These are phyloP conservation scores for Claviceps paspali DNA, from an alignment of 2,329 filamentous ascomycete species.

Conservation along the genomic window DNA sequence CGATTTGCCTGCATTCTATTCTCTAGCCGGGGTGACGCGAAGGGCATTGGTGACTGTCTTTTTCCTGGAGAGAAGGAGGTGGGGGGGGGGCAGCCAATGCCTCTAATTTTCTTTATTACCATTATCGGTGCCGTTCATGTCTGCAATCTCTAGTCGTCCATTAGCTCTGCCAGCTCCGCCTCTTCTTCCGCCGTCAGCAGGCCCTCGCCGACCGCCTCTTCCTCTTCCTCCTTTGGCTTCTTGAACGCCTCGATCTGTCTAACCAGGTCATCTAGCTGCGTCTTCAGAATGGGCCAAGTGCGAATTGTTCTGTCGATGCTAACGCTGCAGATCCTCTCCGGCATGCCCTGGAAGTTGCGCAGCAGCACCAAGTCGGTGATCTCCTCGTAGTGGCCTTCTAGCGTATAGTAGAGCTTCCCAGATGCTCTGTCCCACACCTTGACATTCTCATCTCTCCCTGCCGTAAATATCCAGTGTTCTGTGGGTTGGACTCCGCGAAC, in stretches of 20 bases:
- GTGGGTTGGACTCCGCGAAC: conserved; percentile 68
- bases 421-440: conserved; percentile 72
- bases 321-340: conserved; percentile 54
- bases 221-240: conserved; percentile 30
- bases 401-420: conserved; percentile 57
- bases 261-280: conserved; percentile 33
- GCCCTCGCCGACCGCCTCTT: conserved; percentile 27
- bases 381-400: conserved; percentile 83
- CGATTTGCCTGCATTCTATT: too few relatives aligned
- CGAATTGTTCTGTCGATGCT: conserved; percentile 83
- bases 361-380: conserved; percentile 66
- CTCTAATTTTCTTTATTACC: background rate
- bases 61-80: too few relatives aligned
- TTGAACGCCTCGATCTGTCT: conserved; percentile 28
- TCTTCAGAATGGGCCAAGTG: conserved; percentile 61
- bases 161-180: conserved; percentile 76
- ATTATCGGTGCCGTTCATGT: background rate
- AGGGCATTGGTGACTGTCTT: too few relatives aligned
- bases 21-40: too few relatives aligned
- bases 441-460: conserved; percentile 80
- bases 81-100: too few relatives aligned
- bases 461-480: conserved; percentile 69
- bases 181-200: conserved; percentile 80
- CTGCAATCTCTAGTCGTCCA: conserved; percentile 47
- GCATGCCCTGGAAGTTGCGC: conserved; percentile 18